Percentiles rank a stretch among this genome's conserved stretches.
These are phyloP conservation scores for Taphrina sp. DNA, from an alignment of 1,139 yeast species.

Conservation along the genomic window DNA sequence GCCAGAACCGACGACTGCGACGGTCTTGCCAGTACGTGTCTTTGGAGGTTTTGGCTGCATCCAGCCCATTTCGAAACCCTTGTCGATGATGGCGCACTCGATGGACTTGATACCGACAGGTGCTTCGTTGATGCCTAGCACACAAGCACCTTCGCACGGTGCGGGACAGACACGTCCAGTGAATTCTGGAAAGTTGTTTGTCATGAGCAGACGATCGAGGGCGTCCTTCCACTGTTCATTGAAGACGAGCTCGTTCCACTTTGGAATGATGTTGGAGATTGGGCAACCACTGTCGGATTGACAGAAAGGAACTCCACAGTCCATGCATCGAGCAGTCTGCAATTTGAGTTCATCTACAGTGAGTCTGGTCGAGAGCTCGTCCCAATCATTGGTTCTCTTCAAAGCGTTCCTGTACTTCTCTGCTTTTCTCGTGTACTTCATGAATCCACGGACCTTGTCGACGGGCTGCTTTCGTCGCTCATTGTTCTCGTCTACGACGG, in stretches of 20 bases:
- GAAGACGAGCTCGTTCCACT: constrained; percentile 96
- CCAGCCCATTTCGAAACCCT: constrained; percentile 97
- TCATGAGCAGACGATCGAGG: constrained; percentile 84
- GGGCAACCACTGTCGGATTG: constrained; percentile 98
- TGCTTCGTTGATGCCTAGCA: constrained; percentile 86
- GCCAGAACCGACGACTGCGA: constrained; percentile 93
- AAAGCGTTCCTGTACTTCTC: constrained; percentile 80
- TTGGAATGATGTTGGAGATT: constrained; percentile 92
- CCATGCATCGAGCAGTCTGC: constrained; percentile 99
- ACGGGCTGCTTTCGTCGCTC: constrained; percentile 61
- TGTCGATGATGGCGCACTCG: constrained; percentile 94
- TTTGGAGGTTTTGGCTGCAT: constrained; percentile 79
- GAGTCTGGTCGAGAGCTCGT: constrained; percentile 78
- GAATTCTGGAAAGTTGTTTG: constrained; percentile 97
- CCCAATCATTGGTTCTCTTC: constrained; percentile 84
- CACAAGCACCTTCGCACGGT: constrained; percentile 98
- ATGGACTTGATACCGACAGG: constrained; percentile 96
- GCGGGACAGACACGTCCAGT: constrained; percentile 99
- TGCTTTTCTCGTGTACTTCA: constrained; percentile 85
- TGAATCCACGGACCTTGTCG: constrained; percentile 85
- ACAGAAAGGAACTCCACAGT: constrained; percentile 99
- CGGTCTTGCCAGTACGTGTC: constrained; percentile 73
- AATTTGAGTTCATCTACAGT: constrained; percentile 79
- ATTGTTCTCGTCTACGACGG: constrained; percentile 65
- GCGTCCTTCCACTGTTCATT: constrained; percentile 95